phyloP scores from a whole-genome alignment of 2,329 filamentous ascomycete genomes.

The Cercospora sp. region DNA sequence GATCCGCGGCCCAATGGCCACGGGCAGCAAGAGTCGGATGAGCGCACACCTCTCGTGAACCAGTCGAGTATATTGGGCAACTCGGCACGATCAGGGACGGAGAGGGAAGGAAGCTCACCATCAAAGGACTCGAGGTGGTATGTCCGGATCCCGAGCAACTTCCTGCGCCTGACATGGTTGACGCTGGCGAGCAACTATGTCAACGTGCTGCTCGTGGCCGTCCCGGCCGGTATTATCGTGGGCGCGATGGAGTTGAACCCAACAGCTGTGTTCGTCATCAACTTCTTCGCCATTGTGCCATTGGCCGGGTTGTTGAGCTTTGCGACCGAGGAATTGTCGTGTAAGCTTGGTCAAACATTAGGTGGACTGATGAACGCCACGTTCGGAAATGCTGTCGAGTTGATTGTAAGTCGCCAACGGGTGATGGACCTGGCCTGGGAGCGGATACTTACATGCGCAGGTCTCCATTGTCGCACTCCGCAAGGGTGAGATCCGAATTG shows the following conservation, averaged over 20 bases:
- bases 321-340: conserved; percentile 74
- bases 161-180: conserved; percentile 39
- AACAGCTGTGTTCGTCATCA: conserved; percentile 69
- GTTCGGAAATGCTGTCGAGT: conserved; percentile 76
- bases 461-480: conserved; percentile 85
- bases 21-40: conserved; percentile 23
- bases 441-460: conserved; percentile 15
- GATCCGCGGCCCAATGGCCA: conserved; percentile 26
- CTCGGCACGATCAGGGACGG: conserved; percentile 15
- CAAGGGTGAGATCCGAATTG: conserved; percentile 85
- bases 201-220: conserved; percentile 72
- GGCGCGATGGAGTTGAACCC: conserved; percentile 64
- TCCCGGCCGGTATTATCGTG: conserved; percentile 70
- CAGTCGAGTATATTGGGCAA: conserved; percentile 24
- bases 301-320: conserved; percentile 72
- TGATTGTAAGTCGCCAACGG: conserved; percentile 55
- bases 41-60: conserved; percentile 34
- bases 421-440: background rate
- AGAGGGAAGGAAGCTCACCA: conserved; percentile 15
- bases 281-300: conserved; percentile 79
- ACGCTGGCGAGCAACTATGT: conserved; percentile 55
- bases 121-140: conserved; percentile 25
- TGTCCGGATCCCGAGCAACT: conserved; percentile 27
- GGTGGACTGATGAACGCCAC: conserved; percentile 75
- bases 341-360: conserved; percentile 70